phyloP scores from a whole-genome alignment of 768 basidiomycete genomes.

The Boletus reticulatus region DNA sequence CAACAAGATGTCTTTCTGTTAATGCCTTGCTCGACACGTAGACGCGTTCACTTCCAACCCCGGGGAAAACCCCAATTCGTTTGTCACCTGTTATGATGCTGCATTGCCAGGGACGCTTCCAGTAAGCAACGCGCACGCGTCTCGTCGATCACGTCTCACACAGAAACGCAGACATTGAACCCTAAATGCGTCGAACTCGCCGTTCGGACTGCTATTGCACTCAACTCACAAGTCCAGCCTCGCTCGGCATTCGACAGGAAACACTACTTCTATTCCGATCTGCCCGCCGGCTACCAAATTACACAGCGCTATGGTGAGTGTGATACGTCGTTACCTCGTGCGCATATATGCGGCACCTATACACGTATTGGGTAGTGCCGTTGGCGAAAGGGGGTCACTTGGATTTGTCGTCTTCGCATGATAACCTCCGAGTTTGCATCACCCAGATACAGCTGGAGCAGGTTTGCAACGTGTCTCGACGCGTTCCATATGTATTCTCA shows the following conservation, averaged over 20 bases:
- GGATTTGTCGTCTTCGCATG: constrained; percentile 37
- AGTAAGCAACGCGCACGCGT: constrained; percentile 42
- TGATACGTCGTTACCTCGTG: not conserved
- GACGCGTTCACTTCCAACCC: constrained; percentile 42
- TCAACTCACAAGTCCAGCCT: constrained; percentile 60
- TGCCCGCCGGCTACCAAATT: constrained; percentile 94
- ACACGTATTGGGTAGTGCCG: constrained; percentile 52
- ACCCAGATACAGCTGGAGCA: constrained; percentile 96
- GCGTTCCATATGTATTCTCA: not conserved
- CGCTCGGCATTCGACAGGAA: constrained; percentile 92
- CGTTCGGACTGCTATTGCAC: constrained; percentile 75
- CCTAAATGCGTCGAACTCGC: constrained; percentile 74
- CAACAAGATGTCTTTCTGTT: not conserved
- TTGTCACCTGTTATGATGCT: constrained; percentile 78
- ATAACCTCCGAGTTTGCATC: constrained; percentile 61
- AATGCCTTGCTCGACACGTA: constrained; percentile 14
- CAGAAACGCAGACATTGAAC: constrained; percentile 41
- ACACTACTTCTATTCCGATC: constrained; percentile 96
- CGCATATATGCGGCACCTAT: not conserved
- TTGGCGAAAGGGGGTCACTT: constrained; percentile 70
- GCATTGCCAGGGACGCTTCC: constrained; percentile 93
- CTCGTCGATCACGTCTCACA: not conserved
- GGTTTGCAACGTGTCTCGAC: constrained; percentile 41
- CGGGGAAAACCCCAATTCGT: constrained; percentile 63
- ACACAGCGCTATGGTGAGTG: constrained; percentile 86